Evolutionary conservation across 2,329 filamentous ascomycete genomes (phyloP), one percentile per base, ranked within the genome.

Genomic region (Diaporthe capsici): DNA sequence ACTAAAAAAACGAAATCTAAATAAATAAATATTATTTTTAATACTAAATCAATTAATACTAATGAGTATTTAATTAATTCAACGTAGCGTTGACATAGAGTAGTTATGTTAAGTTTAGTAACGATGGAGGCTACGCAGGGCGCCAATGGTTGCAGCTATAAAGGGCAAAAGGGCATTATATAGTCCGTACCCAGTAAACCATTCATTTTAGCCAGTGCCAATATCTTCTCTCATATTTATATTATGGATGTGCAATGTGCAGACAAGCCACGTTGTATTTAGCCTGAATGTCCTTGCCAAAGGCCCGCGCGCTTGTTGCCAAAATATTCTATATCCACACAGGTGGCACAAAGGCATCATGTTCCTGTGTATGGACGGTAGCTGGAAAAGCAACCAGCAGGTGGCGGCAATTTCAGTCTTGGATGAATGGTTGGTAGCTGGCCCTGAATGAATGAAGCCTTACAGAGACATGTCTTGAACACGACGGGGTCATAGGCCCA

Each of bases 241-340:
- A 68, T 68, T 68, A 31, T 68, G 63, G 44, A 68, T 51, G 63
- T n/a, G 12, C 28, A 37, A 51, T 37, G 63, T 37, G 44, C 44
- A 37, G 22, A n/a, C 63, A 53, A 68, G 63, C 63, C 63, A 68
- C 63, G 63, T 68, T 68, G 28, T 10, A 51, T 68, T 68, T 49
- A 68, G 63, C 63, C 63, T 68, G 63, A 68, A 68, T 51, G 44
- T 12, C 20, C 63, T 51, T 68, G 63, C 20, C 44, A 31, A 49
- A 22, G 44, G 63, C 63, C 28, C 44, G 61, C 42, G 28, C 61
- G 15, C 34, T 49, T 34, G 17, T 44, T 67, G 61, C 63, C 44
- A 68, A 51, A 44, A 37, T 34, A 25, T 49, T 49, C 15, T 10
- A 15, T 31, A n/a, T 37, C 28, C 44, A 34, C 22, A 51, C 20